phyloP scores from a whole-genome alignment of 192 early-diverging fungal genomes.

The Backusella morwellensis region DNA sequence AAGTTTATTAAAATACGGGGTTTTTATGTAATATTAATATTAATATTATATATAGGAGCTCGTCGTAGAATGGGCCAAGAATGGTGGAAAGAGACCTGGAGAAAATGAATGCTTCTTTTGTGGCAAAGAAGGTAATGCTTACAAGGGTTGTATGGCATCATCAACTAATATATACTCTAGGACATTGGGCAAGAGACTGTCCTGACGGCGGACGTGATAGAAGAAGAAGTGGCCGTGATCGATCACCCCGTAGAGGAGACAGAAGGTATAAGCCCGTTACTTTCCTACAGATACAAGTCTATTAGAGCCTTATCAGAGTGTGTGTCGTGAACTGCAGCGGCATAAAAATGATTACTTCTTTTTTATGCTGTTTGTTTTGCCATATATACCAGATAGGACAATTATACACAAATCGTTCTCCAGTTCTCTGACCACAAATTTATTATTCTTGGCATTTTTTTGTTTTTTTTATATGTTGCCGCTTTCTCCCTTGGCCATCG shows the following conservation, averaged over 20 bases:
- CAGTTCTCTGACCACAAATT: constrained; percentile 10
- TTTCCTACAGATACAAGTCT: background rate
- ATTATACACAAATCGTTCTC: background rate
- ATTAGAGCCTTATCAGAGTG: constrained; percentile 20
- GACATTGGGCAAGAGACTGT: constrained; percentile 50
- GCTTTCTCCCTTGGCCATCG: too few relatives aligned
- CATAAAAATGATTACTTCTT: background rate
- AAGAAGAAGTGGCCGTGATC: constrained; percentile 27
- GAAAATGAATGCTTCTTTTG: constrained; percentile 51
- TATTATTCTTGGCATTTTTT: constrained; percentile 9
- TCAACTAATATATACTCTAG: background rate
- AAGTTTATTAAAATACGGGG: constrained; percentile 11
- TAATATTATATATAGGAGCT: constrained; percentile 11
- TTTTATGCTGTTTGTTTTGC: background rate
- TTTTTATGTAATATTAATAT: background rate
- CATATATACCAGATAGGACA: background rate
- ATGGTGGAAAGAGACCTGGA: constrained; percentile 47
- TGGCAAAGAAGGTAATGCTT: constrained; percentile 9
- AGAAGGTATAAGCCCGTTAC: constrained; percentile 24
- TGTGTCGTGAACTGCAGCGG: background rate
- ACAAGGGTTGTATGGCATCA: too few relatives aligned
- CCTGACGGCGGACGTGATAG: constrained; percentile 17
- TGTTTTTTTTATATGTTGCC: background rate
- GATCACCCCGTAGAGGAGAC: constrained; percentile 16
- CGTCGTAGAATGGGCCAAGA: constrained; percentile 59